phyloP scores from a whole-genome alignment of 805 yeast genomes.

The Wickerhamomyces bisporus region DNA sequence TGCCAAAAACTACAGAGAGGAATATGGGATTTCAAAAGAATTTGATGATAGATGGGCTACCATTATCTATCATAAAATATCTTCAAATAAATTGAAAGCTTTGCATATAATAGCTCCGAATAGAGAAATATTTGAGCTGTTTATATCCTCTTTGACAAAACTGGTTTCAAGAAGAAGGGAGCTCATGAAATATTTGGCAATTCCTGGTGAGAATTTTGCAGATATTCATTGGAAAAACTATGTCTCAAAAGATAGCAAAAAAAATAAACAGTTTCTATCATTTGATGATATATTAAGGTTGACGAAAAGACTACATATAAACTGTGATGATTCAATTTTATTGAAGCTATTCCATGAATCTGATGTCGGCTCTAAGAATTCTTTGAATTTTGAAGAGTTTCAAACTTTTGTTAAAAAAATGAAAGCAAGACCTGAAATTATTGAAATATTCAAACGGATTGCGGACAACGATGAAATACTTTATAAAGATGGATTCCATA shows the following conservation, averaged over 20 bases:
- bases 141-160: constrained; percentile 50
- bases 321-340: constrained; percentile 53
- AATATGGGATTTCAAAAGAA: constrained; percentile 66
- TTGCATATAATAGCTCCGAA: constrained; percentile 69
- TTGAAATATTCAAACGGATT: constrained; percentile 39
- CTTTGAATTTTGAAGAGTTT: constrained; percentile 67
- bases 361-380: constrained; percentile 43
- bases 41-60: constrained; percentile 73
- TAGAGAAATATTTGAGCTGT: constrained; percentile 44
- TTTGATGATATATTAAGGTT: constrained; percentile 67
- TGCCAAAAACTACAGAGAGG: constrained; percentile 84
- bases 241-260: constrained; percentile 32
- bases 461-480: constrained; percentile 24
- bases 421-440: constrained; percentile 61
- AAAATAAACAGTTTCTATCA: constrained; percentile 34
- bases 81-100: constrained; percentile 63
- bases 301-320: constrained; percentile 65
- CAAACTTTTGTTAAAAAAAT: constrained; percentile 65
- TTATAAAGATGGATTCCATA: constrained; percentile 26
- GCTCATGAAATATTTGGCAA: constrained; percentile 56
- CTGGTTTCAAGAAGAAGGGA: constrained; percentile 55
- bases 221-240: constrained; percentile 58
- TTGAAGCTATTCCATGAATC: constrained; percentile 46
- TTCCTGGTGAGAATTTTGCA: constrained; percentile 59
- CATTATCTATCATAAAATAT: constrained; percentile 59